Evolutionary conservation across 306 rosid genomes (phyloP).

Genomic region (Prosopis cineraria): DNA sequence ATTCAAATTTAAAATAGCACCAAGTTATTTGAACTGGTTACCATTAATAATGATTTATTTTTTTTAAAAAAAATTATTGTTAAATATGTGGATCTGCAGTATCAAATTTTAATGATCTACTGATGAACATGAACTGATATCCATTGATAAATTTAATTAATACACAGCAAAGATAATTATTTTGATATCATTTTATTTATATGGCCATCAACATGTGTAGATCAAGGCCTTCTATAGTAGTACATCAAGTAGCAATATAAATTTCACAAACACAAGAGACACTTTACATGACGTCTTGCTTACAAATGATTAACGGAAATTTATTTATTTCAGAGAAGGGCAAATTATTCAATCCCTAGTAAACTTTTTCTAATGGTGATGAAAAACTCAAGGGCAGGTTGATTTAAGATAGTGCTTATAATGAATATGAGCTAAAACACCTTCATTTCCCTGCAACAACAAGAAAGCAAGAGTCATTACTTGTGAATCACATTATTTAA

Average conservation of each 20-base stretch:
- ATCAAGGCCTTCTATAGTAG: no score
- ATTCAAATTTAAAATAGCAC: no score
- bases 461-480: background rate
- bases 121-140: no score
- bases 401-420: background rate
- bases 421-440: background rate
- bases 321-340: background rate
- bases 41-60: no score
- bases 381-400: background rate
- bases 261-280: no score
- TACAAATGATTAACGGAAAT: background rate
- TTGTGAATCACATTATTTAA: no score
- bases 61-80: no score
- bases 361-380: background rate
- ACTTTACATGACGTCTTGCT: background rate
- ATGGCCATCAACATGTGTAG: background rate
- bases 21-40: no score
- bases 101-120: no score
- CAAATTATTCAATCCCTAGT: background rate
- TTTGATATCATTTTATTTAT: background rate
- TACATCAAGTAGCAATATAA: no score
- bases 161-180: background rate
- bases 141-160: background rate
- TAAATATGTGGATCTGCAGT: no score
- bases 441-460: background rate